Evolutionary conservation across 2,329 filamentous ascomycete genomes (phyloP).

Genomic region (Ascochyta lentis): DNA sequence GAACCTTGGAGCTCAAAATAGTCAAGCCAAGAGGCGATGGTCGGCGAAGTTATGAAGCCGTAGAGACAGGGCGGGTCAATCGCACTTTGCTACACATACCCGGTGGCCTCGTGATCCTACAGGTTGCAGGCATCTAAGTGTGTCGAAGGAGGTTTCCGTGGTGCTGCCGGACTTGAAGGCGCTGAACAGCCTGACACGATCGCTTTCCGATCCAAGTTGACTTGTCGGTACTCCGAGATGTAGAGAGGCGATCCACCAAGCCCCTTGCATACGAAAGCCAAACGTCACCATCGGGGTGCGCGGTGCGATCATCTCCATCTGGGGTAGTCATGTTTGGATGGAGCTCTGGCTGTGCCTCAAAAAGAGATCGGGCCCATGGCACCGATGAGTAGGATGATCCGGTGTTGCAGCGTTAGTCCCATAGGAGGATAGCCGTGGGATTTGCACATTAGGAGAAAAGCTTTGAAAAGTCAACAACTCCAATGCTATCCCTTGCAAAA

Average conservation of each 20-base stretch:
- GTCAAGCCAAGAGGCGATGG: slow-evolving; percentile 1
- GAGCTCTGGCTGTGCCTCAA: background rate
- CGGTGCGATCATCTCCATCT: background rate
- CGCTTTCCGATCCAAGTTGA: background rate
- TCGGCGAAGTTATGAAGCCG: slow-evolving; percentile 1
- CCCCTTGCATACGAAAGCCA: background rate
- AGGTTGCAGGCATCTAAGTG: background rate
- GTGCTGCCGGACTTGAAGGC: background rate
- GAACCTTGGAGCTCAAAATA: background rate
- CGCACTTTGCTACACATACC: background rate
- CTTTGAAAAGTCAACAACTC: background rate
- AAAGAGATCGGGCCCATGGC: background rate
- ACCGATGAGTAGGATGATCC: slow-evolving; percentile 5
- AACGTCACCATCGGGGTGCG: background rate
- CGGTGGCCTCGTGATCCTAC: background rate
- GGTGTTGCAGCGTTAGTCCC: background rate
- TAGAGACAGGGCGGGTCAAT: background rate
- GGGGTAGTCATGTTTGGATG: background rate
- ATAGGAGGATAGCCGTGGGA: background rate
- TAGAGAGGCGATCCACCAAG: background rate
- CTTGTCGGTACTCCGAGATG: background rate
- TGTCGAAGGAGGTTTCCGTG: background rate
- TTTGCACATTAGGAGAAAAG: background rate
- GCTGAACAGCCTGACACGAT: background rate
- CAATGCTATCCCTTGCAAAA: background rate